Evolutionary conservation across 148 eudicot genomes (phyloP).

Genomic region (Vaccinium myrtillus): DNA sequence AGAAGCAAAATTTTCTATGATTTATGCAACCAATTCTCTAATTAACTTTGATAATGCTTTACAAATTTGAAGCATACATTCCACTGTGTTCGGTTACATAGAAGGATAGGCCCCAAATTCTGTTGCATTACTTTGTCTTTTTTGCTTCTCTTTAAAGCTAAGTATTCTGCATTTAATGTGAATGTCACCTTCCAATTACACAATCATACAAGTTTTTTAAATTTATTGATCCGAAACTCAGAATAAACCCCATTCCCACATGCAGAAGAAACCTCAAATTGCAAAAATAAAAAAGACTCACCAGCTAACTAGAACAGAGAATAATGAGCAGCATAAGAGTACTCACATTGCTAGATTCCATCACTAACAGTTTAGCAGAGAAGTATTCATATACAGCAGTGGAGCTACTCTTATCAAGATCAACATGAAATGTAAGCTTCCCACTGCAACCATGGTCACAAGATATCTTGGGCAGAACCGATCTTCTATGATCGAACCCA

Average conservation of each 20-base stretch:
- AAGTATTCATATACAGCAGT: constrained; percentile 70
- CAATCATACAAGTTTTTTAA: background rate
- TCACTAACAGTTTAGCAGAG: constrained; percentile 35
- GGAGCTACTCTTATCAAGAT: constrained; percentile 72
- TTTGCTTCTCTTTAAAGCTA: background rate
- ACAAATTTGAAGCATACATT: background rate
- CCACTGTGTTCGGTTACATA: background rate
- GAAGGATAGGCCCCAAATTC: background rate
- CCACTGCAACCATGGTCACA: constrained; percentile 29
- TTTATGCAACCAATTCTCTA: background rate
- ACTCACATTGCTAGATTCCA: constrained; percentile 36
- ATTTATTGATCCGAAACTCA: background rate
- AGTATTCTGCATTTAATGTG: background rate
- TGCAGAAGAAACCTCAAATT: background rate
- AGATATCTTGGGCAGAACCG: constrained; percentile 37
- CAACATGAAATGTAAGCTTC: constrained; percentile 53
- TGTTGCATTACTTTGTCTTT: background rate
- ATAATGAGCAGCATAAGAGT: background rate
- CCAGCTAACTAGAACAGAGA: background rate
- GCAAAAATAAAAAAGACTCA: background rate
- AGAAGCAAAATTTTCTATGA: background rate
- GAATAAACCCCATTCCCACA: background rate
- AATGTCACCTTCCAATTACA: background rate
- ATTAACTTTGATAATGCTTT: background rate
- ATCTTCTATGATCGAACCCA: constrained; percentile 57